These are phyloP conservation scores for Coix lacrymajobi DNA, from an alignment of 176 grass and related monocot genomes.

Conservation along the genomic window DNA sequence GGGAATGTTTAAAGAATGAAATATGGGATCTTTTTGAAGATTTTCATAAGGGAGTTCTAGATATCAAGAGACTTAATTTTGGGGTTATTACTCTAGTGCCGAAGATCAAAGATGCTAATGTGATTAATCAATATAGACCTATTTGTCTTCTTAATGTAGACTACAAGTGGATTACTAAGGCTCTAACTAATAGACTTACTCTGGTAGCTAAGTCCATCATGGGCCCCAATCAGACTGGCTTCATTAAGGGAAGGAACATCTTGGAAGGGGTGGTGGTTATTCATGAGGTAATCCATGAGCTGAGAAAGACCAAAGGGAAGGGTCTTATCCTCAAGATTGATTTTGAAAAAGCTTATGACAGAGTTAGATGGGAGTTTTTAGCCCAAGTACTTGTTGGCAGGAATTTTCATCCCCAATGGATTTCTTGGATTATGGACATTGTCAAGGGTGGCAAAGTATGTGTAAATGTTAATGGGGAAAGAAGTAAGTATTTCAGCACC, in stretches of 20 bases:
- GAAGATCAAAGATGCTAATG: background rate
- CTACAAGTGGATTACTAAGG: background rate
- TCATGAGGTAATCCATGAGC: background rate
- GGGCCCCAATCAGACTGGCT: fast-evolving
- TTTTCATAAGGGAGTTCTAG: fast-evolving
- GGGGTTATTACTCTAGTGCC: fast-evolving
- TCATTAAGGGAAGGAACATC: background rate
- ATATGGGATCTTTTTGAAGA: fast-evolving
- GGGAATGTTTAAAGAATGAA: fast-evolving
- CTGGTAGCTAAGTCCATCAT: fast-evolving
- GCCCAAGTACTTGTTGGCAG: fast-evolving
- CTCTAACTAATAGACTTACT: fast-evolving
- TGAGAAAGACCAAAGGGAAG: background rate
- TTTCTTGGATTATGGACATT: background rate
- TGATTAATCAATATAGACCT: background rate
- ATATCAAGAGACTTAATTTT: background rate
- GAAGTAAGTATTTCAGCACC: too few species aligned
- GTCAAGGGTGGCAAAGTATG: too few species aligned
- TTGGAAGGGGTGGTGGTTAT: background rate
- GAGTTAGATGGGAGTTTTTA: too few species aligned
- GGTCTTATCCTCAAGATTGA: background rate
- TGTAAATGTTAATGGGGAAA: too few species aligned
- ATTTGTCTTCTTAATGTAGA: background rate
- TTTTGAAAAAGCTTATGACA: too few species aligned
- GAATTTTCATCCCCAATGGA: background rate